phyloP scores from a whole-genome alignment of 371 early-diverging fungal genomes.

The Mortierella sp. region DNA sequence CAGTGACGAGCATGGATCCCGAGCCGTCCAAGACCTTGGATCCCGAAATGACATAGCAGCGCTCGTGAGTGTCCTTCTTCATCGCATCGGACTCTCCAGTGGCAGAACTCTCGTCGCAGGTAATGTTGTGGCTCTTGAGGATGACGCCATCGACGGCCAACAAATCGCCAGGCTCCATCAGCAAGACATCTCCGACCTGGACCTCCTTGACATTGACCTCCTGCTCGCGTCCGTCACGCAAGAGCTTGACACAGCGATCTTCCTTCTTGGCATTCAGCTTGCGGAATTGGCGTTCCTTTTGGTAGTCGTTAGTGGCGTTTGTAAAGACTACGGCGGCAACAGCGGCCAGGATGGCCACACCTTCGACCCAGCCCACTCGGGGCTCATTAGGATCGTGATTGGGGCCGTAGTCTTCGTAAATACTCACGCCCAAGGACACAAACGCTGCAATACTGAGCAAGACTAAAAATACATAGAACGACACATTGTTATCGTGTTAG shows the following conservation, averaged over 20 bases:
- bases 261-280: slow-evolving; percentile 93
- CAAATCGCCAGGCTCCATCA: slow-evolving; percentile 96
- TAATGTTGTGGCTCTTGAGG: slow-evolving; percentile 84
- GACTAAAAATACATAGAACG: slow-evolving; percentile 48
- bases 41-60: slow-evolving; percentile 93
- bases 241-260: slow-evolving; percentile 84
- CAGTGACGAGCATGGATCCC: slow-evolving; percentile 86
- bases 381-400: slow-evolving; percentile 72
- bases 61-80: slow-evolving; percentile 78
- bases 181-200: slow-evolving; percentile 91
- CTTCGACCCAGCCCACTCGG: slow-evolving; percentile 75
- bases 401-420: slow-evolving; percentile 78
- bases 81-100: slow-evolving; percentile 94
- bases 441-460: slow-evolving; percentile 81
- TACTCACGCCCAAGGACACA: slow-evolving; percentile 83
- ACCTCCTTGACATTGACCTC: slow-evolving; percentile 89
- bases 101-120: slow-evolving; percentile 92
- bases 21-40: slow-evolving; percentile 93
- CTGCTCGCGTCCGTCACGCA: slow-evolving; percentile 83
- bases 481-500: slow-evolving; percentile 36
- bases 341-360: slow-evolving; percentile 88
- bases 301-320: slow-evolving; percentile 96
- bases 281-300: slow-evolving; percentile 96
- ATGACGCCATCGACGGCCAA: slow-evolving; percentile 91
- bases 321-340: slow-evolving; percentile 94